Base-by-base conservation (phyloP, 345 rosid genomes). In the Corchorus capsularis region DNA sequence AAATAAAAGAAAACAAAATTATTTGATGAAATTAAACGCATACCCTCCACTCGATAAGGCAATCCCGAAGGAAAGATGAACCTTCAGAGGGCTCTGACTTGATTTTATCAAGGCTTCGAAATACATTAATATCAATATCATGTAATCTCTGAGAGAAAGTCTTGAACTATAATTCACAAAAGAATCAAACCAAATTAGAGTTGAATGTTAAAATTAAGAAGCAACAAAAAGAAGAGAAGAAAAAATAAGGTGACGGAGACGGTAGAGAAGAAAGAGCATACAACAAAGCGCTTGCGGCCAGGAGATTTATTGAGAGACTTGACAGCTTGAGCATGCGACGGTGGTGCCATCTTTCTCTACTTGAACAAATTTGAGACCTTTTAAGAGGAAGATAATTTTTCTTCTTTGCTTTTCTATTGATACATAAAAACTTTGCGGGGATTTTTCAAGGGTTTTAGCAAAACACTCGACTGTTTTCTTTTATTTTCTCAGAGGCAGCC, bases 21-120 rank as follows among this genome's bases (percentile, higher is more conserved):
- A 10, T 35, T 27, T 17, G 62, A 82, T 27, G 9, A 67, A 17
- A 73, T 43, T 35, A 2, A 72, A 69, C 12, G 22, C 91, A 49
- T 90, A 93, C 98, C 93, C 95, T 93, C 92, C 94, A 95, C 82
- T 95, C 98, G 3, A 87, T 20, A 35, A 95, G 98, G 72, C 94
- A 88, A 52, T 93, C 99, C 71, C 85, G 82, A 76, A 93, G 84
- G 83, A 93, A 92, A 6, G 96, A 79, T 49, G 96, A 91, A 15
- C 99, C 97, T 46, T 86, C 85, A 2, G 96, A 88, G 34, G 99
- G 98, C 86, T 87, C 90, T 4, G 84, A 45, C 84, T 93, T 95
- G 37, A 85, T 74, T 79, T 83, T 85, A 52, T 89, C 86, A 57
- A 93, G 88, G 88, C 90, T 90, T 80, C 88, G 78, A 75, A 81